These are phyloP conservation scores for Neoarthrinium moseri DNA, from an alignment of 2,329 filamentous ascomycete species.

Conservation along the genomic window DNA sequence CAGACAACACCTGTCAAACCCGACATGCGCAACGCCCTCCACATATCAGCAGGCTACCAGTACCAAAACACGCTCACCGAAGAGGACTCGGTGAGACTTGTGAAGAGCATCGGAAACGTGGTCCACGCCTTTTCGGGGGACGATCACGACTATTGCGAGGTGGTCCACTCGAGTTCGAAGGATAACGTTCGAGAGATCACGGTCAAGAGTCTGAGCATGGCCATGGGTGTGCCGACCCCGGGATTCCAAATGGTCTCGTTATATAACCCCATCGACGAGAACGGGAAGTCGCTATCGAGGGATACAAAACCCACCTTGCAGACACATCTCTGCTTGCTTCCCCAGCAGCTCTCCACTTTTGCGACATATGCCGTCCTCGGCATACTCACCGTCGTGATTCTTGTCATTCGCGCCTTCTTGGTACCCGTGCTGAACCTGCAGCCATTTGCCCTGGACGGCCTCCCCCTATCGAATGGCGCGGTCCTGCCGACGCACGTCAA, in stretches of 20 bases:
- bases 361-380: constrained; percentile 72
- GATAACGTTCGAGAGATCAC: constrained; percentile 78
- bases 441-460: constrained; percentile 51
- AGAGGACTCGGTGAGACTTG: constrained; percentile 70
- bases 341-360: constrained; percentile 83
- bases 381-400: constrained; percentile 46
- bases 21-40: constrained; percentile 77
- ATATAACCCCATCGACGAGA: constrained; percentile 81
- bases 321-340: constrained; percentile 86
- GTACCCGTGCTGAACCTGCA: constrained; percentile 53
- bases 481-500: constrained; percentile 48
- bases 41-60: constrained; percentile 79
- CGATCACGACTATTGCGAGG: constrained; percentile 96
- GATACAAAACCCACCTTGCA: constrained; percentile 64
- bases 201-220: constrained; percentile 93
- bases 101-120: constrained; percentile 78
- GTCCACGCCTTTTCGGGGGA: constrained; percentile 90
- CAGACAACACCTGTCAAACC: constrained; percentile 50
- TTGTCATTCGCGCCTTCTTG: constrained; percentile 55
- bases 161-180: constrained; percentile 72
- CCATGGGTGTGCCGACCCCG: constrained; percentile 87
- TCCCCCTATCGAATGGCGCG: constrained; percentile 21
- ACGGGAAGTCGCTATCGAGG: constrained; percentile 46
- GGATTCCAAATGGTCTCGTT: constrained; percentile 87
- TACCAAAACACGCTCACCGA: constrained; percentile 92